These are phyloP conservation scores for Mycena haematopus DNA, from an alignment of 768 basidiomycete genomes.

Conservation along the genomic window DNA sequence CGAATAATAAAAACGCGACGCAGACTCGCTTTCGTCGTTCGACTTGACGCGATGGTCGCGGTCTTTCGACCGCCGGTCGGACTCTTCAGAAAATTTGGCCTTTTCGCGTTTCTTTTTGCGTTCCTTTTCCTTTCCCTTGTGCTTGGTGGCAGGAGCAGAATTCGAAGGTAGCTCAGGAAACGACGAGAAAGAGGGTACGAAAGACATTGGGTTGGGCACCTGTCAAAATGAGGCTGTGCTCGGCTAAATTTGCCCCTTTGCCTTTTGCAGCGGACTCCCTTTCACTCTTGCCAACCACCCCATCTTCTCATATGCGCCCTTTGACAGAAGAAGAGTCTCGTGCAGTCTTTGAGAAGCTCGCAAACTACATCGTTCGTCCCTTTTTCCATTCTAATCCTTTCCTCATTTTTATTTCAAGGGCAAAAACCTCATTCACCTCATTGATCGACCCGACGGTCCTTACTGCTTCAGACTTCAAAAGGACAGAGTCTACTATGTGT, in stretches of 20 bases:
- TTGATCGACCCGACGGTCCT: constrained; percentile 92
- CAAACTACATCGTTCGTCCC: constrained; percentile 88
- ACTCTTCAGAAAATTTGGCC: constrained; percentile 36
- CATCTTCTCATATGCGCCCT: constrained; percentile 75
- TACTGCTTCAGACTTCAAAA: constrained; percentile 96
- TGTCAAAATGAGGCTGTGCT: too few relatives aligned
- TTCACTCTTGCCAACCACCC: neutral
- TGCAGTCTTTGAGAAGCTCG: constrained; percentile 93
- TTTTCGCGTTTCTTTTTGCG: constrained; percentile 38
- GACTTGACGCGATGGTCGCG: neutral
- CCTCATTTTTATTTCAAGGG: constrained; percentile 58
- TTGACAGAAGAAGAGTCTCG: constrained; percentile 98
- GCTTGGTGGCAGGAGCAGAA: constrained; percentile 22
- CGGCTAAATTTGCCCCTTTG: neutral
- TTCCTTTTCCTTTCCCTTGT: constrained; percentile 33
- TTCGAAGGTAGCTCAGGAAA: constrained; percentile 60
- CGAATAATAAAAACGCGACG: constrained; percentile 55
- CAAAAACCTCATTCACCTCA: constrained; percentile 93
- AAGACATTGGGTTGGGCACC: neutral
- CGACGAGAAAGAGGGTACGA: constrained; percentile 63
- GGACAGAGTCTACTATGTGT: constrained; percentile 96
- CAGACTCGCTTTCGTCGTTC: constrained; percentile 37
- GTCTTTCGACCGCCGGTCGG: constrained; percentile 29
- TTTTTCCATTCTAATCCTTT: neutral
- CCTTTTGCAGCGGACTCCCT: neutral